Conservation (phyloP, 2,329 filamentous ascomycete genomes). For the Penicillium sp. region DNA sequence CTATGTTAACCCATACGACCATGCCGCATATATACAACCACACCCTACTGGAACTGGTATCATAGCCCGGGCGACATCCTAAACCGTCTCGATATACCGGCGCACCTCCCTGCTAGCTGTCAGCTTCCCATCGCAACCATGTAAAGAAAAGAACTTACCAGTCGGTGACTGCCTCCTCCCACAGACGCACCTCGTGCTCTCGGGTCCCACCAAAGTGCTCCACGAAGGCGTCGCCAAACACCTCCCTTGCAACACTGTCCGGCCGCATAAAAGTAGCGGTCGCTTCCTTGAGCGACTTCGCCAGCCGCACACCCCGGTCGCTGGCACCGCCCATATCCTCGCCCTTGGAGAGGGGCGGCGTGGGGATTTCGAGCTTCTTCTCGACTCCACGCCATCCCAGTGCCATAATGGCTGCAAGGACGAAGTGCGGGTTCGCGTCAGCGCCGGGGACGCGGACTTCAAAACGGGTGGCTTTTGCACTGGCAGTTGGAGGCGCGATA, state of each 20-base stretch:
- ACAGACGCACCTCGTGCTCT: slow-evolving; percentile 82
- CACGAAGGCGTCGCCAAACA: slow-evolving; percentile 91
- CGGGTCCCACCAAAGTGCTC: slow-evolving; percentile 91
- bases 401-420: slow-evolving; percentile 78
- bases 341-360: slow-evolving; percentile 78
- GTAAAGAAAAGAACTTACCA: slow-evolving; percentile 59
- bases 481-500: slow-evolving; percentile 81
- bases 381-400: slow-evolving; percentile 88
- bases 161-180: slow-evolving; percentile 95
- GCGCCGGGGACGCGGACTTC: slow-evolving; percentile 93
- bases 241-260: slow-evolving; percentile 83
- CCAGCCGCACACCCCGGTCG: slow-evolving; percentile 71
- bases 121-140: slow-evolving; percentile 10
- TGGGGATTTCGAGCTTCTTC: slow-evolving; percentile 78
- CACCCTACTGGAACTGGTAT: background rate
- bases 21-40: background rate
- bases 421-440: slow-evolving; percentile 82
- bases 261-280: slow-evolving; percentile 69
- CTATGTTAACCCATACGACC: background rate
- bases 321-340: slow-evolving; percentile 68
- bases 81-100: slow-evolving; percentile 74
- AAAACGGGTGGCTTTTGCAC: slow-evolving; percentile 79
- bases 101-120: slow-evolving; percentile 60
- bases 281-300: slow-evolving; percentile 80
- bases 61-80: slow-evolving; percentile 6